Conservation (phyloP, 208 protist species). For the Crithidia acanthocephali region DNA sequence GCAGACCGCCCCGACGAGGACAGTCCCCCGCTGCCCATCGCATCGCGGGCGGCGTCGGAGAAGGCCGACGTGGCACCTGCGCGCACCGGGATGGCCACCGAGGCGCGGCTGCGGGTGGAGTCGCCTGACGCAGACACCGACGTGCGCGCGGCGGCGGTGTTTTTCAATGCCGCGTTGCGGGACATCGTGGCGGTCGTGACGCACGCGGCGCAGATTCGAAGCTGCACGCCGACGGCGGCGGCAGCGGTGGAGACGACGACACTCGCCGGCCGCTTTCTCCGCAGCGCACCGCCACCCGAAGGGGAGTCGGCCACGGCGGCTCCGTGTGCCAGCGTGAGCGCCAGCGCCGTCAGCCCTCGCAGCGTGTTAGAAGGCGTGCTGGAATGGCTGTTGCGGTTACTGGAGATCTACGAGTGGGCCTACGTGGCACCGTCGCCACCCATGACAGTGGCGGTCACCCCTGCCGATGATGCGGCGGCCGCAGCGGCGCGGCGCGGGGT, state of each 20-base stretch:
- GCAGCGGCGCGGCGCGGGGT: slow-evolving; percentile 10
- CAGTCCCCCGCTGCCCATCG: neutral
- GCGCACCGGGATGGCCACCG: slow-evolving; percentile 10
- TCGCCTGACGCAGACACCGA: slow-evolving; percentile 7
- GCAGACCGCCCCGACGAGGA: neutral
- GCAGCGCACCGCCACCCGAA: neutral
- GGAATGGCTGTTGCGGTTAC: slow-evolving; percentile 38
- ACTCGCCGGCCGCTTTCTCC: slow-evolving; percentile 6
- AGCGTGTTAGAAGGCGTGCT: slow-evolving; percentile 48
- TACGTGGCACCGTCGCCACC: slow-evolving; percentile 21
- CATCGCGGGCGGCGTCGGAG: neutral
- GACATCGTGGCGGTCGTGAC: slow-evolving; percentile 16
- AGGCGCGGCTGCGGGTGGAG: slow-evolving; percentile 24
- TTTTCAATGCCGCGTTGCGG: slow-evolving; percentile 21
- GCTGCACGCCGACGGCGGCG: neutral
- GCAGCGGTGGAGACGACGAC: neutral
- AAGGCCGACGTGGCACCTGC: neutral
- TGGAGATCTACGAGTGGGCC: slow-evolving; percentile 31
- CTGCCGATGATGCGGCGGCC: no score
- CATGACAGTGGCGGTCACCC: neutral
- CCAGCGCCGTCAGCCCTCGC: slow-evolving; percentile 39
- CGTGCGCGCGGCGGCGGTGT: slow-evolving; percentile 15
- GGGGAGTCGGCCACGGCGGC: neutral
- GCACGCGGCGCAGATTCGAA: neutral
- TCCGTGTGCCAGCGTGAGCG: slow-evolving; percentile 26